Base-by-base conservation (phyloP, 2,329 filamentous ascomycete genomes). In the Trichoderma sp. region DNA sequence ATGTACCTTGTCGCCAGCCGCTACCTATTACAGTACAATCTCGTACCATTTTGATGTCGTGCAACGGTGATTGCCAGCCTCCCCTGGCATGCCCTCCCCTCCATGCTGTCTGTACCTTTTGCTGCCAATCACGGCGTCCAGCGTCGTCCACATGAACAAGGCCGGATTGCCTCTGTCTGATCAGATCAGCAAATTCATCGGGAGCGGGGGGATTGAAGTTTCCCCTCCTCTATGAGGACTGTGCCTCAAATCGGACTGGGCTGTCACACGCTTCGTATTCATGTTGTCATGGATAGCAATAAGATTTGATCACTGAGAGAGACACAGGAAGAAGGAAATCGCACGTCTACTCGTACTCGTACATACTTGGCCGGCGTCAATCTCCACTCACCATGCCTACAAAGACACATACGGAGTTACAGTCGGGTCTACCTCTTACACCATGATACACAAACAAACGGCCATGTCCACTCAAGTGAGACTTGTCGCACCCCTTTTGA, bases 191-290 rank as follows among this genome's bases (percentile, higher is more conserved):
- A 21, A 21, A 21, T 58, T 56, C 51, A 43, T 32, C 64, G 26
- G 53, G 24, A 57, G 64, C 64, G 30, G 64, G 62, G 64, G 64
- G 12, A 18, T 36, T 58, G 6, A 30, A 21, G 24, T 32, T n/a
- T 15, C 24, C 53, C 51, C 51, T 57, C 51, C 21, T 43, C 53
- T 56, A 39, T 18, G 18, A 32, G 26, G 34, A 6, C 7, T 30
- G 39, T 28, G 39, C 39, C 39, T 43, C 39, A 43, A 43, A 36
- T 30, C 47, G 36, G 62, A 39, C 39, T 32, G 39, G 28, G 63
- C 24, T 32, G 63, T 39, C 63, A 66, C 63, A 57, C 63, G 47
- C 63, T 57, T 66, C 63, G 63, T 66, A 66, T 66, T 36, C 30
- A 62, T 34, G 15, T 7, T 8, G 14, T 6, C 6, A 36, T 30